A percentile compares a stretch with the other conserved stretches of the same genome.
Conservation (phyloP, 345 rosid species). For the Combretum micranthum region DNA sequence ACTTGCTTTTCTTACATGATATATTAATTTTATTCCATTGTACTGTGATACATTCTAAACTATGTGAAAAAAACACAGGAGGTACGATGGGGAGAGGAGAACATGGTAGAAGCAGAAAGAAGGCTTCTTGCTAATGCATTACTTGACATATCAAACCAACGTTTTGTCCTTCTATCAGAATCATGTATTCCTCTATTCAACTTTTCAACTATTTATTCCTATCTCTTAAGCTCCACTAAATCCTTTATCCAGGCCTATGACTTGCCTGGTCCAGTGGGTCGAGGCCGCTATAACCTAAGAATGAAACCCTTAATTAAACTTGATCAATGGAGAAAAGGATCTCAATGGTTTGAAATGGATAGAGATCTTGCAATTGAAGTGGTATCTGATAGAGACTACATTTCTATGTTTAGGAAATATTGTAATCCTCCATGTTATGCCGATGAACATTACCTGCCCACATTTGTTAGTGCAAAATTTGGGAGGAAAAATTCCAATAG, state of each 20-base stretch:
- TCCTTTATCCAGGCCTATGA: conserved; percentile 51
- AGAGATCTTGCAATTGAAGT: conserved; percentile 54
- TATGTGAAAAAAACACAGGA: conserved; percentile 21
- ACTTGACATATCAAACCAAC: conserved; percentile 52
- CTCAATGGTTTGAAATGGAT: conserved; percentile 86
- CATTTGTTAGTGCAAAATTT: conserved; percentile 41
- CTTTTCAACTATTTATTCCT: conserved; percentile 56
- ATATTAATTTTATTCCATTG: too few relatives aligned
- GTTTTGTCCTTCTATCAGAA: conserved; percentile 82
- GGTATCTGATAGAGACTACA: conserved; percentile 48
- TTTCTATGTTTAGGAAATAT: conserved; percentile 25
- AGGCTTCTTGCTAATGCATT: conserved; percentile 76
- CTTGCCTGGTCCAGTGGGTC: conserved; percentile 42
- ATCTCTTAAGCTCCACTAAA: conserved; percentile 42
- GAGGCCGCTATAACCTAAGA: conserved; percentile 48
- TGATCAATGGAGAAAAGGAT: conserved; percentile 71
- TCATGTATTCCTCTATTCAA: conserved; percentile 78
- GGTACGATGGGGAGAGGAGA: conserved; percentile 66
- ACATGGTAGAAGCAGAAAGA: conserved; percentile 72
- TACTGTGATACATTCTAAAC: too few relatives aligned
- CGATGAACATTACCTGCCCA: conserved; percentile 79
- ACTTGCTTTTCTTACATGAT: too few relatives aligned
- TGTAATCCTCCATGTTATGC: conserved; percentile 47
- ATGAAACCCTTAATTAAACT: conserved; percentile 46
- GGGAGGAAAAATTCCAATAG: conserved; percentile 46